phyloP scores from a whole-genome alignment of 2,329 filamentous ascomycete genomes.

The Nigrospora oryzae region DNA sequence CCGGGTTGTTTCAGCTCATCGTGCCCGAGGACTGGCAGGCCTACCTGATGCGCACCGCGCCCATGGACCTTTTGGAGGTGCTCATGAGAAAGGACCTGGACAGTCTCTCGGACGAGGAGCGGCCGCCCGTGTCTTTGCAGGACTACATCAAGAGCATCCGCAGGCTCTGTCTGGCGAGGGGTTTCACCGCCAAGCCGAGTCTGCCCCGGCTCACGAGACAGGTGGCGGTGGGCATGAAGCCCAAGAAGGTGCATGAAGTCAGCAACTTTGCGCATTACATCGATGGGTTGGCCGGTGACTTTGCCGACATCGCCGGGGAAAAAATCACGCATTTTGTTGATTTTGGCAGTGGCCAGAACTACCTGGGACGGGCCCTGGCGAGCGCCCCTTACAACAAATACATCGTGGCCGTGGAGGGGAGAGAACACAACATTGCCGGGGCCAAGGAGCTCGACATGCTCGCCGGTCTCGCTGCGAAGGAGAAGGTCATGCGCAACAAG shows the following conservation, averaged over 20 bases:
- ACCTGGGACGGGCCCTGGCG: slow-evolving; percentile 80
- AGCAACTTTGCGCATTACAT: slow-evolving; percentile 84
- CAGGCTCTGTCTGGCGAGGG: slow-evolving; percentile 56
- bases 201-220: slow-evolving; percentile 56
- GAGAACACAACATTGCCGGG: slow-evolving; percentile 76
- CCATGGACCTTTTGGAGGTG: slow-evolving; percentile 71
- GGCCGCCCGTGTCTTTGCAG: slow-evolving; percentile 50
- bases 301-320: slow-evolving; percentile 47
- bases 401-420: slow-evolving; percentile 85
- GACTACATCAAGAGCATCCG: slow-evolving; percentile 67
- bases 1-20: slow-evolving; percentile 71
- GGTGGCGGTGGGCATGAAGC: slow-evolving; percentile 84
- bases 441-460: slow-evolving; percentile 79
- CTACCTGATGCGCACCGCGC: slow-evolving; percentile 64
- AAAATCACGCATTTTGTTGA: slow-evolving; percentile 83
- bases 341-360: slow-evolving; percentile 95
- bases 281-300: slow-evolving; percentile 46
- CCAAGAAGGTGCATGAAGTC: slow-evolving; percentile 94
- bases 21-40: slow-evolving; percentile 73
- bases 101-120: slow-evolving; percentile 16
- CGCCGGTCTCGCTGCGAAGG: slow-evolving; percentile 67
- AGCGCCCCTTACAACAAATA: slow-evolving; percentile 78
- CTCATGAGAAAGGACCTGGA: slow-evolving; percentile 70
- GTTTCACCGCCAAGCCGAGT: slow-evolving; percentile 41
- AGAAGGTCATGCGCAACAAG: slow-evolving; percentile 71